Evolutionary conservation across 2,329 filamentous ascomycete species (phyloP), one percentile per base, ranked within the genome.

Genomic region (Phialophora tarda): DNA sequence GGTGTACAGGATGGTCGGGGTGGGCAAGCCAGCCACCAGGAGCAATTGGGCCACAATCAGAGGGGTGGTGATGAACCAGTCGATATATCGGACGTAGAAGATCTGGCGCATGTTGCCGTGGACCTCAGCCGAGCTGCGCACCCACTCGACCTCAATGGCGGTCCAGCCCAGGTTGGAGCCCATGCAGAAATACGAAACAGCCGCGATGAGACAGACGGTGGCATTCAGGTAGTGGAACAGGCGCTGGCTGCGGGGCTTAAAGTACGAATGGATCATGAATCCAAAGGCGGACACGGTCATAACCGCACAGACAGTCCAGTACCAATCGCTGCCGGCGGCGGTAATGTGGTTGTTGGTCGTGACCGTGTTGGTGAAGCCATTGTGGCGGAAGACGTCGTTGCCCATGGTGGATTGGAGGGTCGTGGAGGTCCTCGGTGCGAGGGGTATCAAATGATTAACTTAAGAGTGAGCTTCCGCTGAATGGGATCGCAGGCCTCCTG

Each of bases 21-120:
- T 88, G 23, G 88, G 88, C 65, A 90, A 79, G 38, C 86, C 88
- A 4, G 83, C 86, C 0, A 88, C 89, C 23, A 91, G 79, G 50
- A 90, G 80, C 1, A 91, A 75, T 65, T 89, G 85, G 59, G 86
- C 75, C 1, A 91, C 81, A 6, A 91, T 78, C 1, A 91, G 79
- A 7, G 88, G 88, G 1, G 87, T 89, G 1, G 88, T 90, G 69
- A 89, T 76, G 56, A 78, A 81, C 86, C 86, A 88, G 71, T 88
- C 86, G 67, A 89, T 85, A 76, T 89, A 89, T 51, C 88, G 82
- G 47, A 87, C 86, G 70, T 88, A 90, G 77, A 88, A 90, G 73
- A 90, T 85, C 74, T 89, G 84, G 50, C 89, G 84, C 57, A 84
- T 85, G 1, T 77, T 74, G 5, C 85, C 86, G 2, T 76, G 68